Evolutionary conservation across 2,329 filamentous ascomycete genomes (phyloP).

Genomic region (Cryoendolithus antarcticus): DNA sequence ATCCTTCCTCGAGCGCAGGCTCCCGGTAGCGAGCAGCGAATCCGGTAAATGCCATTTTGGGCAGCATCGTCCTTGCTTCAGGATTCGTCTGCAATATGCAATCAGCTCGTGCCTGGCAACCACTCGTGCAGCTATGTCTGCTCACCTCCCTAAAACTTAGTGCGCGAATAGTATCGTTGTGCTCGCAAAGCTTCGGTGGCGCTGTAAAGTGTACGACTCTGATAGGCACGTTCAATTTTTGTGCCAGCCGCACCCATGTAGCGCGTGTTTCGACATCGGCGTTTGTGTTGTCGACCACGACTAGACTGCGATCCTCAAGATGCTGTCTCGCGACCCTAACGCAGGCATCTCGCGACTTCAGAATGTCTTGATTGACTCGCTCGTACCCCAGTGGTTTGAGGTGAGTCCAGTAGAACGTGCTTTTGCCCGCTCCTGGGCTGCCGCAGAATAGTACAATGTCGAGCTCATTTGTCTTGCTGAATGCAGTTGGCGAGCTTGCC

Average conservation of each 20-base stretch:
- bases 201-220: constrained; percentile 80
- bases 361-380: constrained; percentile 77
- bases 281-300: constrained; percentile 93
- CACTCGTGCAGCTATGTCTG: too few relatives aligned
- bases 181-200: constrained; percentile 55
- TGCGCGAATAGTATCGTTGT: constrained; percentile 77
- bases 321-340: constrained; percentile 58
- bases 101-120: too few relatives aligned
- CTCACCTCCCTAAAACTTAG: too few relatives aligned
- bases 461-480: constrained; percentile 49
- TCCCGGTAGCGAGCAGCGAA: constrained; percentile 63
- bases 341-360: constrained; percentile 60
- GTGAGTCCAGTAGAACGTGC: constrained; percentile 72
- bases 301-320: constrained; percentile 52
- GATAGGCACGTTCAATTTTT: constrained; percentile 58
- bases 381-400: constrained; percentile 68
- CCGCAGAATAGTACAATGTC: constrained; percentile 82
- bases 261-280: constrained; percentile 63
- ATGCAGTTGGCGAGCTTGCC: constrained; percentile 24
- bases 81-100: constrained; percentile 75
- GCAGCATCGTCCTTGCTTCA: constrained; percentile 61
- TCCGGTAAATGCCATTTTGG: constrained; percentile 65
- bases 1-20: constrained; percentile 65
- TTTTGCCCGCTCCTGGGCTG: constrained; percentile 82
- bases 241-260: constrained; percentile 67